Percentiles rank a stretch among this genome's conserved stretches.
Evolutionary conservation across 345 rosid species (phyloP).

Genomic region (Theobroma cacao): DNA sequence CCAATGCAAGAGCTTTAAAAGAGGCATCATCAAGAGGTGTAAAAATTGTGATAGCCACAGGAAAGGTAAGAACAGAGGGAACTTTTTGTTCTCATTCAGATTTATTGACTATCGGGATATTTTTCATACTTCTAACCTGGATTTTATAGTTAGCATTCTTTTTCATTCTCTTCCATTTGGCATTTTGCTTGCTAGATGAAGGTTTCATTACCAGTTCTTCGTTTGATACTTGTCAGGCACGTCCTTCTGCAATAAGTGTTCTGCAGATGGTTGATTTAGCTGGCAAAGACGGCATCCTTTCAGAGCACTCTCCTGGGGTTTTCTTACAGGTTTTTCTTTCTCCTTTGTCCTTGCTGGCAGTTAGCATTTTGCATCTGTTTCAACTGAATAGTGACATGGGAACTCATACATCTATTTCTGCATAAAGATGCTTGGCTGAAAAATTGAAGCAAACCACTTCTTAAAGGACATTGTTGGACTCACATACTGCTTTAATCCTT

Average conservation of each 20-base stretch:
- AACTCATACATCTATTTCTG: not conserved
- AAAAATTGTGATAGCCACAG: slow-evolving; percentile 92
- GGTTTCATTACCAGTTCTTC: slow-evolving; percentile 16
- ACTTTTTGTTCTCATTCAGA: not conserved
- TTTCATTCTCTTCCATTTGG: not conserved
- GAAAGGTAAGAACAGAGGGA: slow-evolving; percentile 53
- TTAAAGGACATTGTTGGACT: not conserved
- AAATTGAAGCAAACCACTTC: not conserved
- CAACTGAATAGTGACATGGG: not conserved
- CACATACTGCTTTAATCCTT: not conserved
- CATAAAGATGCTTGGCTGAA: not conserved
- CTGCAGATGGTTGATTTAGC: slow-evolving; percentile 65
- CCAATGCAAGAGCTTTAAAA: slow-evolving; percentile 74
- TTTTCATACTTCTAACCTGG: not conserved
- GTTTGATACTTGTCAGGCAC: slow-evolving; percentile 52
- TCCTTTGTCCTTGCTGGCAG: not conserved
- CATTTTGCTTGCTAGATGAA: slow-evolving; percentile 11
- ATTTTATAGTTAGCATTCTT: not conserved
- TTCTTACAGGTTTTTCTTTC: slow-evolving; percentile 72
- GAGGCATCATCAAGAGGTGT: slow-evolving; percentile 86
- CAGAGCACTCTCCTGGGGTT: slow-evolving; percentile 83
- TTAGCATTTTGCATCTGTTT: not conserved
- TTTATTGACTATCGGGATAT: slow-evolving; percentile 6
- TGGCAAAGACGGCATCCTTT: slow-evolving; percentile 73
- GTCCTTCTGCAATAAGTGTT: slow-evolving; percentile 62